phyloP scores from a whole-genome alignment of 441 rosid genomes.

The Flueggea neowawraea region DNA sequence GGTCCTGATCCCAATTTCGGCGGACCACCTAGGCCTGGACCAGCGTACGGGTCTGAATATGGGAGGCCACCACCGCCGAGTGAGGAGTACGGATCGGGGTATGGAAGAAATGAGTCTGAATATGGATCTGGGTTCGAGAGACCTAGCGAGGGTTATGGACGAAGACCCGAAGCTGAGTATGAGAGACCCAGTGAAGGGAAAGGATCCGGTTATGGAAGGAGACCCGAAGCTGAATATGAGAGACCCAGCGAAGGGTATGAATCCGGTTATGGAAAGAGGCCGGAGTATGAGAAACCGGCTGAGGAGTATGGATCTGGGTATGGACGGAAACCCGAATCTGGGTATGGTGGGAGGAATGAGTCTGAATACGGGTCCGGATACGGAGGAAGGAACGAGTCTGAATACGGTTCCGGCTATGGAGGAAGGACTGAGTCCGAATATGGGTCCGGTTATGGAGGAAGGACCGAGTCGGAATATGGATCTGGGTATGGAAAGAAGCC shows the following conservation, averaged over 20 bases:
- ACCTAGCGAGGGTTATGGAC: slow-evolving; percentile 1
- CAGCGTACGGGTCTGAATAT: slow-evolving; percentile 15
- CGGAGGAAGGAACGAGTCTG: background rate
- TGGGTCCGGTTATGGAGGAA: slow-evolving; percentile 9
- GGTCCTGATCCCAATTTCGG: background rate
- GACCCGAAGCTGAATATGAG: too few relatives aligned
- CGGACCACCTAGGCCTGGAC: slow-evolving; percentile 7
- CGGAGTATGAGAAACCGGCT: background rate
- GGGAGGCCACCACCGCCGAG: slow-evolving; percentile 2
- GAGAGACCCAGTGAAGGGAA: too few relatives aligned
- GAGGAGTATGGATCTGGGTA: too few relatives aligned
- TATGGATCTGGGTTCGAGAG: slow-evolving; percentile 1
- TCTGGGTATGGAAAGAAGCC: slow-evolving; percentile 22
- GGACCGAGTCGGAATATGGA: slow-evolving; percentile 21
- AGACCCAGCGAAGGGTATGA: too few relatives aligned
- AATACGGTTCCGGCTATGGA: slow-evolving; percentile 35
- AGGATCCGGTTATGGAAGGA: too few relatives aligned
- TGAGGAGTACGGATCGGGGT: slow-evolving; percentile 22
- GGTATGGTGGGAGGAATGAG: too few relatives aligned
- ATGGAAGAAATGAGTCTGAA: background rate
- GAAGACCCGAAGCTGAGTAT: too few relatives aligned
- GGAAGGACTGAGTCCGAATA: background rate
- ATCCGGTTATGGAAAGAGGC: background rate
- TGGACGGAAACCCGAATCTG: background rate
- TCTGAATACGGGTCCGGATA: slow-evolving; percentile 19